These are phyloP conservation scores for Corymbia maculata DNA, from an alignment of 345 rosid genomes.

Conservation along the genomic window DNA sequence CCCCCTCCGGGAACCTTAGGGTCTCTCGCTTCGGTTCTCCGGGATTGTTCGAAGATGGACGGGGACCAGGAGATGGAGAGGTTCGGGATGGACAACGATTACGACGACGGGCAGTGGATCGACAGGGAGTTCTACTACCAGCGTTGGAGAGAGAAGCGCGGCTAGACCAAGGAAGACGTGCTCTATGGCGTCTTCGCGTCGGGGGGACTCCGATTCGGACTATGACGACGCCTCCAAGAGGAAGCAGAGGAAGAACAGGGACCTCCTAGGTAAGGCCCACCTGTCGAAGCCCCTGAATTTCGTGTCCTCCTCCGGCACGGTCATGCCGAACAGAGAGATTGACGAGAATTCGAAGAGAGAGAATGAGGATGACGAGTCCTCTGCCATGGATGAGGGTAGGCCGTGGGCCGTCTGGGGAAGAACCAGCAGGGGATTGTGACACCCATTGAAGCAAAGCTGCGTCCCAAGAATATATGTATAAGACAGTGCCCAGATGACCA, in stretches of 20 bases:
- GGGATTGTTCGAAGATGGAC: slow-evolving; percentile 30
- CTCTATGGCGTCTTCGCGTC: slow-evolving; percentile 52
- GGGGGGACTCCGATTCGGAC: slow-evolving; percentile 30
- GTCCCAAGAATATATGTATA: slow-evolving; percentile 85
- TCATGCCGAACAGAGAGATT: slow-evolving; percentile 55
- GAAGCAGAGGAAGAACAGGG: slow-evolving; percentile 44
- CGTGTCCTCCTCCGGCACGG: slow-evolving; percentile 59
- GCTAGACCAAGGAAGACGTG: slow-evolving; percentile 53
- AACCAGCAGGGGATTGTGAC: slow-evolving; percentile 73
- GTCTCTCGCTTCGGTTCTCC: not conserved
- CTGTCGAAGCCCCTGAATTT: slow-evolving; percentile 70
- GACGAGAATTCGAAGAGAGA: slow-evolving; percentile 41
- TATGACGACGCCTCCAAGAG: slow-evolving; percentile 23
- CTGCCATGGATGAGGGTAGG: slow-evolving; percentile 17
- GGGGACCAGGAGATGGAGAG: slow-evolving; percentile 82
- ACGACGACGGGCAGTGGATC: slow-evolving; percentile 61
- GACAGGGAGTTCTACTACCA: slow-evolving; percentile 54
- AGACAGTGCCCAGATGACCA: no score
- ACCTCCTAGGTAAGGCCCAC: slow-evolving; percentile 34
- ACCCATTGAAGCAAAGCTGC: slow-evolving; percentile 66
- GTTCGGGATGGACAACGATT: slow-evolving; percentile 69
- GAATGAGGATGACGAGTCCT: slow-evolving; percentile 10
- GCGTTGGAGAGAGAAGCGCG: slow-evolving; percentile 47
- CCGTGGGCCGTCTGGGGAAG: slow-evolving; percentile 81
- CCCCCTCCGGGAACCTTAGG: not conserved